Evolutionary conservation across 176 grass and related monocot genomes (phyloP), one percentile per base, ranked within the genome.

Genomic region (Zizania latifolia): DNA sequence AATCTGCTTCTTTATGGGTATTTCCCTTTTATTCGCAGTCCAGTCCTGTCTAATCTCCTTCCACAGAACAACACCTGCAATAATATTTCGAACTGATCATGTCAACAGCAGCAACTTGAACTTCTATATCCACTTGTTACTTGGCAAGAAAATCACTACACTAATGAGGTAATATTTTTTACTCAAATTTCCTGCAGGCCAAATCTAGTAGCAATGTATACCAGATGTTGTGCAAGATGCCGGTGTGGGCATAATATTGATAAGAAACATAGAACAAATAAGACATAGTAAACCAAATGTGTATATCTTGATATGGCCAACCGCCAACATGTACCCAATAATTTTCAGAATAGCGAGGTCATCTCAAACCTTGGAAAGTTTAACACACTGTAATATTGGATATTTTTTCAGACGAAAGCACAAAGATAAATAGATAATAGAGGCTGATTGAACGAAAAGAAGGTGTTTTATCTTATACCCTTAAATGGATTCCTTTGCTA

Each of bases 11-110:
- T 61, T 69, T 43, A 74, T 40, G 0, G 69, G 75, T 10, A 61
- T 45, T 56, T 68, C 75, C 57, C 69, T 88, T 83, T 7, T 74
- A 68, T 46, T 79, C 51, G 55, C 80, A 68, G 70, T 88, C 86
- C 86, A 88, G 54, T 88, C 75, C 43, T 88, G 40, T 75, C 86
- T 83, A 69, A 45, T 79, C 56, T 88, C 80, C 29, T 88, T 71
- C 86, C 86, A 88, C 73, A 88, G 75, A 62, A 53, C 5, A 27
- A 51, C 63, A 56, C 86, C 86, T 88, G 80, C 16, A 79, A 68
- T 8, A 15, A 59, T 24, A 62, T 55, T 74, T 62, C 32, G 4
- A 43, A 48, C n/a, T 44, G 19, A 29, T 70, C 31, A 68, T 43
- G 17, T 75, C 14, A 62, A 62, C 17, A 43, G 44, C 65, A 26